Evolutionary conservation across 2,329 filamentous ascomycete genomes (phyloP).

Genomic region (Chaetomiaceae sp.): DNA sequence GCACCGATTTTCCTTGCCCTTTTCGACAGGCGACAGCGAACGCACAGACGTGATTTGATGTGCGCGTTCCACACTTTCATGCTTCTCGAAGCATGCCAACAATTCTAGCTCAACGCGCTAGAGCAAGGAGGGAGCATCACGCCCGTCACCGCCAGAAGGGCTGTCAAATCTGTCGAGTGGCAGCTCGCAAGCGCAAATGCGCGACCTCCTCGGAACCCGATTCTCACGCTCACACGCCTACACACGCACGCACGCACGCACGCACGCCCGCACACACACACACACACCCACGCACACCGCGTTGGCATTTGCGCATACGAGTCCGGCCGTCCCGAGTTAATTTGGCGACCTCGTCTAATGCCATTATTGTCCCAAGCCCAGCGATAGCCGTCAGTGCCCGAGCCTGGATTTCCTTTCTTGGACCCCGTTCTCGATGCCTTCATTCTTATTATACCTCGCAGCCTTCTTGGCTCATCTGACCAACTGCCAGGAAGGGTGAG

Average conservation of each 20-base stretch:
- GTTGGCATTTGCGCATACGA: constrained; percentile 22
- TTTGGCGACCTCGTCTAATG: constrained; percentile 21
- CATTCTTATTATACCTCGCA: constrained; percentile 6
- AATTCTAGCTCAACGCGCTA: constrained; percentile 1
- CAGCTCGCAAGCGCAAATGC: too few species aligned
- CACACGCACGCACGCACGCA: too few species aligned
- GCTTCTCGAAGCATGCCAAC: constrained; percentile 11
- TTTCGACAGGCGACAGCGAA: constrained; percentile 15
- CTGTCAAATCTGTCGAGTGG: too few species aligned
- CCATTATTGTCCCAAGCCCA: constrained; percentile 23
- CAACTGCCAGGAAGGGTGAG: constrained; percentile 1
- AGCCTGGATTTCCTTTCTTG: constrained; percentile 15
- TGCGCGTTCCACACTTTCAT: constrained; percentile 1
- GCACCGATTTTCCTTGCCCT: not conserved
- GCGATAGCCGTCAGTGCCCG: constrained; percentile 25
- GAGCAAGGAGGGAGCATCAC: not conserved
- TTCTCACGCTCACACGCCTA: not conserved
- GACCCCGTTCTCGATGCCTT: constrained; percentile 6
- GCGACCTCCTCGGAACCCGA: not conserved
- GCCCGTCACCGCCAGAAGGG: not conserved
- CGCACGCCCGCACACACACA: too few species aligned
- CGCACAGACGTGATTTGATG: constrained; percentile 13
- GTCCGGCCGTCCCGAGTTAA: constrained; percentile 24
- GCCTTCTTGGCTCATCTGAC: constrained; percentile 5
- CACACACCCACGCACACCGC: too few species aligned